phyloP scores from a whole-genome alignment of 164 flowering plant species.

The Piper longum region DNA sequence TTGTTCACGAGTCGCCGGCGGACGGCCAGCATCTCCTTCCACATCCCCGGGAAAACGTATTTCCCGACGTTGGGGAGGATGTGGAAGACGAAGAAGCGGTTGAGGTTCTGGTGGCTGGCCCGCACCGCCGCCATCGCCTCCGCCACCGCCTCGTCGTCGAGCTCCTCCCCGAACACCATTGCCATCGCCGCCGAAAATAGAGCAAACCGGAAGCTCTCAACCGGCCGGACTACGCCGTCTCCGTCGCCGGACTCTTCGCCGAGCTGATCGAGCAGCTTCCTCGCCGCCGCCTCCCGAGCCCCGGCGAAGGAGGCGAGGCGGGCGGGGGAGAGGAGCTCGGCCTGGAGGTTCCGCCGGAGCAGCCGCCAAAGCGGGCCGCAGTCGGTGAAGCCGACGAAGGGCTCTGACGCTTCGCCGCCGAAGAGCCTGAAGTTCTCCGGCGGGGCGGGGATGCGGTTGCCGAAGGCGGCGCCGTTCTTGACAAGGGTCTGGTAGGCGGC shows the following conservation, averaged over 20 bases:
- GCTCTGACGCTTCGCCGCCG: slow-evolving; percentile 1
- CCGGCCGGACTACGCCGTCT: neutral
- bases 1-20: slow-evolving; percentile 10
- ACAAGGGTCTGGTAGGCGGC: slow-evolving; percentile 32
- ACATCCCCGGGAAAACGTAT: slow-evolving; percentile 17
- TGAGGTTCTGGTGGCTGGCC: neutral
- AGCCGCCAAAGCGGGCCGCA: slow-evolving; percentile 36
- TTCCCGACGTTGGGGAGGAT: slow-evolving; percentile 16
- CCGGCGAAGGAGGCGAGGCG: slow-evolving; percentile 12
- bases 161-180: slow-evolving; percentile 18
- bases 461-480: slow-evolving; percentile 26
- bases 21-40: slow-evolving; percentile 7
- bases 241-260: neutral
- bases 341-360: slow-evolving; percentile 27
- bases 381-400: slow-evolving; percentile 15
- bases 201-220: neutral
- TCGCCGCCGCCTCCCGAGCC: slow-evolving; percentile 18
- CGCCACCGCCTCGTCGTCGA: slow-evolving; percentile 9
- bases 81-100: slow-evolving; percentile 8
- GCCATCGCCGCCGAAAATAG: slow-evolving; percentile 15
- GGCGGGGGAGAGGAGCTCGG: slow-evolving; percentile 23
- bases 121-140: slow-evolving; percentile 10
- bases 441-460: slow-evolving; percentile 21
- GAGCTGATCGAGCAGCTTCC: neutral
- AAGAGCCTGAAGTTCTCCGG: slow-evolving; percentile 4